Base-by-base conservation (phyloP, 805 yeast genomes). In the Sporopachydermia lactativora region DNA sequence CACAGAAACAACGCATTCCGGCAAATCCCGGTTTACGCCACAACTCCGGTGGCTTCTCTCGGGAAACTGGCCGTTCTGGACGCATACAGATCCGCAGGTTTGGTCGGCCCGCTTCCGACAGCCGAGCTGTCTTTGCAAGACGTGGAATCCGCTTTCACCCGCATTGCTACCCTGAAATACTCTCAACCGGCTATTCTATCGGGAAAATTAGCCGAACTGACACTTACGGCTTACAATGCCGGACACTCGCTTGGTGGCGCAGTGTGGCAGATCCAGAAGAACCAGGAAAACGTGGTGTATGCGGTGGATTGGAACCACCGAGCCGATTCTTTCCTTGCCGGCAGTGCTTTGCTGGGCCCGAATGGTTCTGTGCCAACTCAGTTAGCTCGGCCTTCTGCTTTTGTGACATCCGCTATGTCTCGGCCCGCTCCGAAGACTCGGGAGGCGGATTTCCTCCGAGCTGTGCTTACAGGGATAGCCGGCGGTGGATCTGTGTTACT, bases 221-320 rank as follows among this genome's bases (percentile, higher is more conserved):
- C 73, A 3, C 62, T 89, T 16, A 77, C 94, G 0, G 94, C 96
- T 0, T 76, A 77, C 49, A 86, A 82, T 55, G 78, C 96, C 0
- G 99, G 99, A 3, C 95, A 84, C 53, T 69, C 94, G 0, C 66
- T 92, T 18, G 99, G 99, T 45, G 97, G 98, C 11, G 75, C 94
- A 0, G 74, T 88, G 37, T 88, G 96, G 96, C 63, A 78, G 31
- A 57, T 89, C 6, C 69, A 71, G 37, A 77, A 77, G 42, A 76
- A 80, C 45, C 71, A 77, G 14, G 96, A 89, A 48, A 79, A 79
- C 46, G 62, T 88, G n/a, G 64, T 89, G 2, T 84, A 85, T 57
- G 94, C 95, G 0, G 86, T 92, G 2, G 75, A 81, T 37, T 92
- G 97, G 97, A 89, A 88, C 56, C 97, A 92, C 54, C 78, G 96